Evolutionary conservation across 2,329 filamentous ascomycete genomes (phyloP), one percentile per base, ranked within the genome.

Genomic region (Colletotrichum simmondsii): DNA sequence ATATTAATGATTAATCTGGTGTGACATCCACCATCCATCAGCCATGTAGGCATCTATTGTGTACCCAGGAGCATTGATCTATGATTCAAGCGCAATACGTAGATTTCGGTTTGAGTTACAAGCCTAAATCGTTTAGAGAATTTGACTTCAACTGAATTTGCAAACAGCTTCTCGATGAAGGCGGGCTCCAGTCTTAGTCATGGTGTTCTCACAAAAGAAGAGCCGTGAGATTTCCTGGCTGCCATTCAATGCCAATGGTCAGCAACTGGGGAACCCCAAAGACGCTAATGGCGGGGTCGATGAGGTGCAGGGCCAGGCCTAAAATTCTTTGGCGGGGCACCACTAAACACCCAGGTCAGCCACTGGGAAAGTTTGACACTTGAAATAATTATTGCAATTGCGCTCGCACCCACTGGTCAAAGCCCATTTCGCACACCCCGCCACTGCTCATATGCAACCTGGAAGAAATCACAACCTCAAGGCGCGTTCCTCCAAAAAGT

Each of bases 281-380:
- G 67, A 64, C 66, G 67, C 67, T 73, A 73, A 71, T 73, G 67
- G 71, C 71, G 71, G 67, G 71, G 71, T 73, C 35, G 46, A 61
- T 42, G 60, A 72, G 67, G 60, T 72, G 67, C 66, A 70, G 66
- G 65, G 35, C 42, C 53, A 62, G 59, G 30, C 71, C 61, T 61
- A 65, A 61, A 73, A 62, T 61, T 73, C 56, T 71, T 35, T 70
- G 61, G 71, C 71, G 71, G 71, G 71, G 71, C 67, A 73, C 71
- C 61, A 52, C 69, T 53, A 63, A 56, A 56, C 24, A 65, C 60
- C 46, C 42, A 35, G 26, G 26, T 14, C 32, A 71, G 56, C 52
- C 60, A 46, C 66, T 49, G 64, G 62, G 54, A 71, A 73, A 71
- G 30, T 70, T 52, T 57, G 54, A 62, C 70, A 71, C 24, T 70